Conservation (phyloP, 2,329 filamentous ascomycete species). For the Plectosphaerella plurivora region DNA sequence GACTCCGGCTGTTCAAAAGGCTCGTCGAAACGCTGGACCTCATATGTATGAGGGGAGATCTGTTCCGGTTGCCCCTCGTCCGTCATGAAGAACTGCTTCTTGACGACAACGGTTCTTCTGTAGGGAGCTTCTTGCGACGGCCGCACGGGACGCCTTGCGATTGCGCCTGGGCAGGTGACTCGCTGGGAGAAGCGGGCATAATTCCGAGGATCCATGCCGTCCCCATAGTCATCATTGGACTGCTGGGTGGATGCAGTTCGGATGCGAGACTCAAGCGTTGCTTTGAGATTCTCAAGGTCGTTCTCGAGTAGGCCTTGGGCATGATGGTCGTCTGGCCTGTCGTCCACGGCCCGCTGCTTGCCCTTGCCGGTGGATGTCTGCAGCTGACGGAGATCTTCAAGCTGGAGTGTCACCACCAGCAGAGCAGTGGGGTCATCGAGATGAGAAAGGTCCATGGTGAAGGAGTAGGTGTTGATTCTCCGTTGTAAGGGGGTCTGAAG, state of each 20-base stretch:
- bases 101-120: neutral
- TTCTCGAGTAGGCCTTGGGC: slow-evolving; percentile 4
- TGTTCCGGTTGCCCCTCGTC: neutral
- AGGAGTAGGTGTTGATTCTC: no score
- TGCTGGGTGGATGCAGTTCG: neutral
- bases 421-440: slow-evolving; percentile 10
- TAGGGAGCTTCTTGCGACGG: no score
- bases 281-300: slow-evolving; percentile 6
- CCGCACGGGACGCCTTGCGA: no score
- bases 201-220: no score
- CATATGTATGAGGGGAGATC: neutral
- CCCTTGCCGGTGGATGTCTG: slow-evolving; percentile 2
- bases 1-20: neutral
- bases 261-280: neutral
- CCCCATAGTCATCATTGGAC: no score
- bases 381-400: slow-evolving; percentile 10
- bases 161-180: no score
- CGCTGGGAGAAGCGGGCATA: no score
- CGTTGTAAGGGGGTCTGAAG: no score
- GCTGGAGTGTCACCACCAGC: slow-evolving; percentile 13
- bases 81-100: neutral
- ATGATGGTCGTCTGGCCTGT: slow-evolving; percentile 10
- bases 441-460: neutral
- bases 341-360: slow-evolving; percentile 4
- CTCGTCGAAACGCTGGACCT: no score